Evolutionary conservation across 176 grass and related monocot species (phyloP).

Genomic region (Hordeum marinum): DNA sequence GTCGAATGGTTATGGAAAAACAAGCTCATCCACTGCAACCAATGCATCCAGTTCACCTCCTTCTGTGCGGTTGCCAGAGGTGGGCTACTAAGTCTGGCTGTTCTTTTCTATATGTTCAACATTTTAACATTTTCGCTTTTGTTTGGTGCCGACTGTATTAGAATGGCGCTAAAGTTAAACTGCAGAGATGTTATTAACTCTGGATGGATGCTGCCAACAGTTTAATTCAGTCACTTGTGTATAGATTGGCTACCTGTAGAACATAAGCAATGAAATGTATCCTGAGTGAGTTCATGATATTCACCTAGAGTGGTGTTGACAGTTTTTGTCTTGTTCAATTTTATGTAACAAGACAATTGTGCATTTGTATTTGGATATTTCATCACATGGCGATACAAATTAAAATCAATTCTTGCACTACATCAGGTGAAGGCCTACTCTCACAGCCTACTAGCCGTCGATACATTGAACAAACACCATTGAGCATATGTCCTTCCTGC

Average conservation of each 20-base stretch:
- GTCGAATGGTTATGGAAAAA: constrained; percentile 11
- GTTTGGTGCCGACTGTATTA: constrained; percentile 22
- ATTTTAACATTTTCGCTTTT: not conserved
- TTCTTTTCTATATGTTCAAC: not conserved
- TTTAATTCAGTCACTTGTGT: constrained; percentile 9
- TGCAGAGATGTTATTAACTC: not conserved
- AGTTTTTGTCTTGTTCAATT: not conserved
- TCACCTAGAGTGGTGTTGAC: not conserved
- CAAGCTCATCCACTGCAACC: constrained; percentile 32
- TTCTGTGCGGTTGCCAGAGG: constrained; percentile 19
- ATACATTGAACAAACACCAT: not conserved
- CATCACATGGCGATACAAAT: not conserved
- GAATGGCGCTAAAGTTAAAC: constrained; percentile 14
- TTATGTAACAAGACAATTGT: not conserved
- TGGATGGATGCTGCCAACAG: not conserved
- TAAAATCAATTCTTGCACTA: not conserved
- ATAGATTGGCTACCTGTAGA: not conserved
- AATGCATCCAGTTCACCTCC: constrained; percentile 29
- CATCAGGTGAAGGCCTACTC: not conserved
- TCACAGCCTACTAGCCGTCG: not conserved
- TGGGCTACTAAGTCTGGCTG: constrained; percentile 16
- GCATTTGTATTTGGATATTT: not conserved
- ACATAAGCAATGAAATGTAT: constrained; percentile 16
- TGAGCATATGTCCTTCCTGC: not conserved
- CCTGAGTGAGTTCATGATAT: not conserved